phyloP scores from a whole-genome alignment of 306 rosid genomes.

The Senna siamea region DNA sequence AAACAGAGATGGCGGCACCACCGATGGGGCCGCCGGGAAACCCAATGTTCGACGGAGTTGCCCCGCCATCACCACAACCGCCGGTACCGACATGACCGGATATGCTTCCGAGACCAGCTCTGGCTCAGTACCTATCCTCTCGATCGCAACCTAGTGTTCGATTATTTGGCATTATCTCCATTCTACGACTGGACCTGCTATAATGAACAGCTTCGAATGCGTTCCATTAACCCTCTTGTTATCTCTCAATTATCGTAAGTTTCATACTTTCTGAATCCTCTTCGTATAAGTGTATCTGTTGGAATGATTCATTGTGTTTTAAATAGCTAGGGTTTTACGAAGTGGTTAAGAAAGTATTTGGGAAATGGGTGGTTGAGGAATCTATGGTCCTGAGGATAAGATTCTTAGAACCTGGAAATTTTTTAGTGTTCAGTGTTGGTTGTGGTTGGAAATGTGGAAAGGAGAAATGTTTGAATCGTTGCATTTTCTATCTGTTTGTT shows the following conservation, averaged over 20 bases:
- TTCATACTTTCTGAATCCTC: not conserved
- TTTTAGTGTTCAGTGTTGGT: not conserved
- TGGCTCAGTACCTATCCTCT: conserved; percentile 93
- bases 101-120: conserved; percentile 88
- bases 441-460: conserved; percentile 5
- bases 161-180: conserved; percentile 91
- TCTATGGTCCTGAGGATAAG: not conserved
- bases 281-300: not conserved
- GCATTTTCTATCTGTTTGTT: not conserved
- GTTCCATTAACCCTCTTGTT: conserved; percentile 90
- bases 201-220: conserved; percentile 90
- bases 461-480: not conserved
- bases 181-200: conserved; percentile 93
- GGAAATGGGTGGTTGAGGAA: not conserved
- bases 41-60: conserved; percentile 59
- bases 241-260: conserved; percentile 71
- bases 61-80: conserved; percentile 53
- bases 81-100: conserved; percentile 99
- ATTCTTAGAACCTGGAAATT: not conserved
- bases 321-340: conserved; percentile 14
- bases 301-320: not conserved
- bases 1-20: conserved; percentile 61
- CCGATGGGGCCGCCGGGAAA: conserved; percentile 50
- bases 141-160: conserved; percentile 90
- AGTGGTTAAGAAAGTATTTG: not conserved